Percentiles rank a stretch among this genome's conserved stretches.
Conservation (phyloP, 768 basidiomycete genomes). For the Boletus reticuloceps region DNA sequence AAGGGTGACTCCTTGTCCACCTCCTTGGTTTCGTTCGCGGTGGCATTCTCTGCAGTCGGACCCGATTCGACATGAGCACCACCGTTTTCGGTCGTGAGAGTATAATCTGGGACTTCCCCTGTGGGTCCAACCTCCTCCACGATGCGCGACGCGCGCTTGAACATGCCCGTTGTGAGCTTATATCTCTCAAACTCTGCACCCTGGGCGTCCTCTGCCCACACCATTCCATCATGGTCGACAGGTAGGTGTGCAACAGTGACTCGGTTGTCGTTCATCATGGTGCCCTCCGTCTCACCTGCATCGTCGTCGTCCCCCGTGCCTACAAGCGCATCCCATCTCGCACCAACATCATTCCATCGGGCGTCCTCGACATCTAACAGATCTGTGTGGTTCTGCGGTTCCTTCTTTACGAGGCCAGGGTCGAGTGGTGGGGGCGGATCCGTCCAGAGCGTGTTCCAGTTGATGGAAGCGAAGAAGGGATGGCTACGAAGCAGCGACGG, state of each 20-base stretch:
- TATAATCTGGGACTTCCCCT: conserved; percentile 40
- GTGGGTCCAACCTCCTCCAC: conserved; percentile 42
- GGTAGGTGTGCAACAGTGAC: neutral
- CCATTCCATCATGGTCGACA: conserved; percentile 39
- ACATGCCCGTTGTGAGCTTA: conserved; percentile 8
- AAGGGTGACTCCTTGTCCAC: conserved; percentile 5
- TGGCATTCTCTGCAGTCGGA: neutral
- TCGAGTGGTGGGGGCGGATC: conserved; percentile 56
- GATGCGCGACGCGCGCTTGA: conserved; percentile 24
- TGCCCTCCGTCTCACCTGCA: conserved; percentile 12
- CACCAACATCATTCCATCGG: conserved; percentile 53
- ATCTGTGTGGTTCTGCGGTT: conserved; percentile 19
- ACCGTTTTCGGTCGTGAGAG: conserved; percentile 2
- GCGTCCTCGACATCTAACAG: conserved; percentile 24
- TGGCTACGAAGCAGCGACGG: conserved; percentile 53
- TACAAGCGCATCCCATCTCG: conserved; percentile 52
- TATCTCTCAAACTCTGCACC: conserved; percentile 31
- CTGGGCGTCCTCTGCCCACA: conserved; percentile 51
- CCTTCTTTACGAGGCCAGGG: conserved; percentile 55
- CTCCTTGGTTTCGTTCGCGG: conserved; percentile 1
- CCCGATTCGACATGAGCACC: neutral
- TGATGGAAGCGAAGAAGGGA: conserved; percentile 56
- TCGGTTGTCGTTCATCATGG: neutral
- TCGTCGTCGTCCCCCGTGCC: conserved; percentile 26
- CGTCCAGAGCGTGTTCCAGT: conserved; percentile 68